Evolutionary conservation across 352 stramenopile species (phyloP).

Genomic region (Thraustochytrium sp.): DNA sequence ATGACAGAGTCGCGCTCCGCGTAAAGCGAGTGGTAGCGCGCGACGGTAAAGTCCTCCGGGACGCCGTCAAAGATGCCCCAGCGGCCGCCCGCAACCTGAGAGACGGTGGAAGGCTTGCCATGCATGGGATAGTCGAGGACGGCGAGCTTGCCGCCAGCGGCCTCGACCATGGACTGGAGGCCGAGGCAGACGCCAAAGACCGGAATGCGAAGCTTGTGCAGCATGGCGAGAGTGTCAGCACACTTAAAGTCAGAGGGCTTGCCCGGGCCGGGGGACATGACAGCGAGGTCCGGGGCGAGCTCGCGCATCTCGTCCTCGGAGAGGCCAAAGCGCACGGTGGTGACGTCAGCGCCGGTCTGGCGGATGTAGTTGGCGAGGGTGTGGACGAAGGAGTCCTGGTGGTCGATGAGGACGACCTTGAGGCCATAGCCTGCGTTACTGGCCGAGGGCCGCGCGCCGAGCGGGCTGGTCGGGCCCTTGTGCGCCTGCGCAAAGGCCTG

Average conservation of each 20-base stretch:
- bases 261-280: constrained; percentile 72
- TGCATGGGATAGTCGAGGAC: constrained; percentile 76
- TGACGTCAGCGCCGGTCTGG: constrained; percentile 71
- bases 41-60: constrained; percentile 68
- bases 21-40: constrained; percentile 76
- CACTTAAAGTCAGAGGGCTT: constrained; percentile 72
- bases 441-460: neutral
- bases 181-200: constrained; percentile 77
- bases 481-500: neutral
- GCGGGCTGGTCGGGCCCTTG: constrained; percentile 40
- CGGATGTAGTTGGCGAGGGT: constrained; percentile 78
- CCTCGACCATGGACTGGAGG: constrained; percentile 78
- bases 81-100: constrained; percentile 53
- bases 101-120: constrained; percentile 65
- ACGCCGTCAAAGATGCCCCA: constrained; percentile 64
- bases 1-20: constrained; percentile 49
- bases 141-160: constrained; percentile 69
- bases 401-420: constrained; percentile 71
- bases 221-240: constrained; percentile 61
- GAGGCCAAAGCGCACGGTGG: constrained; percentile 65
- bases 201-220: constrained; percentile 64
- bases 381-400: constrained; percentile 82
- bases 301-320: constrained; percentile 54
- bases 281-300: constrained; percentile 52
- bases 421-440: constrained; percentile 51